phyloP scores from a whole-genome alignment of 768 basidiomycete genomes.

The Lentinula edodes region DNA sequence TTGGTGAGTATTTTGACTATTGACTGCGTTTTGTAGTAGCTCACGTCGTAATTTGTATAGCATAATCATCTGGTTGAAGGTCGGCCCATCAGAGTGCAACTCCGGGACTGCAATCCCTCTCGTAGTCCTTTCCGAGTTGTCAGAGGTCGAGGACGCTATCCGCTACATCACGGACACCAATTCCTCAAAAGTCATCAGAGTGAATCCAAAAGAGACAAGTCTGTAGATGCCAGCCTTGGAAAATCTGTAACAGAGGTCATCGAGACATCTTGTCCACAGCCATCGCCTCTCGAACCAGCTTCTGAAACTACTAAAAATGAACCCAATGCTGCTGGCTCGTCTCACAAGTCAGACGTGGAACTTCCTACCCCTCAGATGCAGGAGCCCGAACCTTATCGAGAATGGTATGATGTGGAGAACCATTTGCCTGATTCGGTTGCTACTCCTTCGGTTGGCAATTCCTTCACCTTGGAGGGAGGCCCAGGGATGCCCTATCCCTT shows the following conservation, averaged over 20 bases:
- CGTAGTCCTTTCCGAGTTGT: conserved; percentile 43
- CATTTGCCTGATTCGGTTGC: conserved; percentile 26
- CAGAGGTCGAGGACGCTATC: conserved; percentile 34
- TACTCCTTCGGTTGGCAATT: conserved; percentile 12
- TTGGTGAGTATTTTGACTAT: conserved; percentile 38
- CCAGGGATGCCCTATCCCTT: conserved; percentile 24
- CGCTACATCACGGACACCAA: not conserved
- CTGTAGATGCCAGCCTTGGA: not conserved
- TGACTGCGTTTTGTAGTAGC: not conserved
- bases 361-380: conserved; percentile 2
- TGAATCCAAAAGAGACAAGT: not conserved
- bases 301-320: not conserved
- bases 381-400: conserved; percentile 30
- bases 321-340: not conserved
- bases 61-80: conserved; percentile 67
- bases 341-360: conserved; percentile 10
- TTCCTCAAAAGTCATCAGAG: not conserved
- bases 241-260: not conserved
- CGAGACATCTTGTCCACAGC: not conserved
- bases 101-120: conserved; percentile 63
- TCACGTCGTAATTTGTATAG: conserved; percentile 28
- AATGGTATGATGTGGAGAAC: conserved; percentile 36
- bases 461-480: not conserved
- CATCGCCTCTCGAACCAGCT: not conserved
- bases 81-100: conserved; percentile 68